These are phyloP conservation scores for Hepatocystis sp. DNA, from an alignment of 169 alveolate genomes.

Conservation along the genomic window DNA sequence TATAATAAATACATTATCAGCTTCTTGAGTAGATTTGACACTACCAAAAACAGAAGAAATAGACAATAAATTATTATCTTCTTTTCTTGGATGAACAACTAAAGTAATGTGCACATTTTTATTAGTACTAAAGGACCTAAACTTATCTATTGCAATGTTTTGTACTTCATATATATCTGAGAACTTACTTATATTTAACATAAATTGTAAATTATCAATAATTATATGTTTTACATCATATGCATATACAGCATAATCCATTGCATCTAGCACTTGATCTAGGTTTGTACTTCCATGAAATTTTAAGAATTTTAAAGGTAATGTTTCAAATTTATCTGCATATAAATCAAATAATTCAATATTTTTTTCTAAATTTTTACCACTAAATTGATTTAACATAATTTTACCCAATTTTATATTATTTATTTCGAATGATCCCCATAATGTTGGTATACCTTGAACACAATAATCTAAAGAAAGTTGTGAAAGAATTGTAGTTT, in stretches of 20 bases:
- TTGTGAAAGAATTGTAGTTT: slow-evolving; percentile 95
- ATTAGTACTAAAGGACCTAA: slow-evolving; percentile 92
- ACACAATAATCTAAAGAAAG: slow-evolving; percentile 93
- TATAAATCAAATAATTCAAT: slow-evolving; percentile 84
- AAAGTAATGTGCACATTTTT: slow-evolving; percentile 93
- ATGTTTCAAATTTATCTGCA: slow-evolving; percentile 90
- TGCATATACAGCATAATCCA: slow-evolving; percentile 95
- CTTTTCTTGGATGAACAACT: slow-evolving; percentile 97
- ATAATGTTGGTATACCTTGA: slow-evolving; percentile 94
- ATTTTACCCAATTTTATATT: slow-evolving; percentile 92
- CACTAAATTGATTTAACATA: slow-evolving; percentile 92
- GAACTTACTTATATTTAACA: slow-evolving; percentile 89
- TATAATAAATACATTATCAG: slow-evolving; percentile 95
- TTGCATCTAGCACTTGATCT: slow-evolving; percentile 92
- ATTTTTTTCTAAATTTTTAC: slow-evolving; percentile 85
- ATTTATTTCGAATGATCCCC: slow-evolving; percentile 97
- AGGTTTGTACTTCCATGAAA: slow-evolving; percentile 95
- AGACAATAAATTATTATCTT: slow-evolving; percentile 92
- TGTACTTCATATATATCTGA: slow-evolving; percentile 91
- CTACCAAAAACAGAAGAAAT: slow-evolving; percentile 95
- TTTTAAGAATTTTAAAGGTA: slow-evolving; percentile 92
- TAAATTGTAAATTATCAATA: slow-evolving; percentile 94
- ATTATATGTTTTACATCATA: slow-evolving; percentile 94
- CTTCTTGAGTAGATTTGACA: slow-evolving; percentile 96
- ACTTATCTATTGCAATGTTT: slow-evolving; percentile 91